Evolutionary conservation across 83 land plant genomes (phyloP).

Genomic region (Isoetes engelmannii): DNA sequence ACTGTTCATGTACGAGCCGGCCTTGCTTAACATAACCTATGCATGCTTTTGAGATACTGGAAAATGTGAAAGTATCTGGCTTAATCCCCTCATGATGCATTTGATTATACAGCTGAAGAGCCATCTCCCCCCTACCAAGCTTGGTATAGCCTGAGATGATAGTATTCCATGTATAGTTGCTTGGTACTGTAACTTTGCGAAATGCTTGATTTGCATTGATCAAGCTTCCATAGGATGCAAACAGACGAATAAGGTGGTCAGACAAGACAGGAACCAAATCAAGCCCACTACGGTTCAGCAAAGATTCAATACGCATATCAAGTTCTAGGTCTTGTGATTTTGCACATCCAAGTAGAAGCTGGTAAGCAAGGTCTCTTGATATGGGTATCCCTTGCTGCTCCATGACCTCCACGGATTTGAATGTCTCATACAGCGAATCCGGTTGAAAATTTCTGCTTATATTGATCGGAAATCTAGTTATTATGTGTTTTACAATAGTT

Average conservation of each 20-base stretch:
- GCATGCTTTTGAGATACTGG: conserved; percentile 25
- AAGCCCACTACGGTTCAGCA: background rate
- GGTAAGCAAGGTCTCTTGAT: background rate
- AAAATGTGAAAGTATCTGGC: conserved; percentile 28
- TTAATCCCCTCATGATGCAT: conserved; percentile 25
- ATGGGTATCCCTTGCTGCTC: background rate
- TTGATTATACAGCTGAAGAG: conserved; percentile 13
- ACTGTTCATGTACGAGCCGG: background rate
- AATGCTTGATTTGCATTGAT: conserved; percentile 31
- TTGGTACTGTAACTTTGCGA: conserved; percentile 26
- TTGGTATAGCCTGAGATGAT: conserved; percentile 38
- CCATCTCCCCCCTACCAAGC: conserved; percentile 14
- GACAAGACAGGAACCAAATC: background rate
- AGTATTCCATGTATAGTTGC: conserved; percentile 41
- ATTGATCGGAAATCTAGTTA: too few species aligned
- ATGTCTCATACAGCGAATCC: background rate
- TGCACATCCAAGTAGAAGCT: background rate
- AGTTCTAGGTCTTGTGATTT: background rate
- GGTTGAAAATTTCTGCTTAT: too few species aligned
- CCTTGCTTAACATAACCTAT: background rate
- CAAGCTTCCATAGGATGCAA: background rate
- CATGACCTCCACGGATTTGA: background rate
- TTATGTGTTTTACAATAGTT: too few species aligned
- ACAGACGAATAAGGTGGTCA: conserved; percentile 10
- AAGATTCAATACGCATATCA: background rate